These are phyloP conservation scores for Nakazawaea ambrosiae DNA, from an alignment of 805 yeast species.

Conservation along the genomic window DNA sequence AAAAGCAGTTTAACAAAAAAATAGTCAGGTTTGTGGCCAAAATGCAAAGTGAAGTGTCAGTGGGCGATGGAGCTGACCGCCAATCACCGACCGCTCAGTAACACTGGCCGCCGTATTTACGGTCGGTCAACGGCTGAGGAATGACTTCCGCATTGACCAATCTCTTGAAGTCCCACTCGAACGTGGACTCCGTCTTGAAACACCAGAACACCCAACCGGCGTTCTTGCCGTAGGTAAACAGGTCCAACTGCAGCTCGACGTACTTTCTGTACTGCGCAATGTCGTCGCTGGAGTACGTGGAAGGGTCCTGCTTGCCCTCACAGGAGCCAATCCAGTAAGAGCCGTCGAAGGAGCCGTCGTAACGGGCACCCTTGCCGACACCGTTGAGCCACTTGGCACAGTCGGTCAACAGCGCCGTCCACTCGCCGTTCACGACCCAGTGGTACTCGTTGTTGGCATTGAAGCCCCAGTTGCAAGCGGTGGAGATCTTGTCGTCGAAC, in stretches of 20 bases:
- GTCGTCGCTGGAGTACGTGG: slow-evolving; percentile 35
- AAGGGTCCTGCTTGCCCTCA: slow-evolving; percentile 26
- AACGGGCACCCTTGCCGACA: slow-evolving; percentile 60
- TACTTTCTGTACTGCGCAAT: slow-evolving; percentile 41
- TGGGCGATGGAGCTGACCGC: no score
- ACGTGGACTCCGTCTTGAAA: slow-evolving; percentile 57
- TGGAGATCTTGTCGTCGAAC: slow-evolving; percentile 54
- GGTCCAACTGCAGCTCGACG: slow-evolving; percentile 55
- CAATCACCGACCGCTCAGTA: no score
- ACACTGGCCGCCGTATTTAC: slow-evolving; percentile 70
- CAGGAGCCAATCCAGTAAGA: slow-evolving; percentile 39
- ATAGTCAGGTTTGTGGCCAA: no score
- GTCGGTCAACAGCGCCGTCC: slow-evolving; percentile 67
- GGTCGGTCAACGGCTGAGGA: slow-evolving; percentile 57
- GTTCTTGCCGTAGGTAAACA: slow-evolving; percentile 24
- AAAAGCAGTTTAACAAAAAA: no score
- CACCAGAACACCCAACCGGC: slow-evolving; percentile 70
- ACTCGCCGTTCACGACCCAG: slow-evolving; percentile 60
- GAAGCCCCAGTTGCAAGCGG: slow-evolving; percentile 44
- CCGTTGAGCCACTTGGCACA: slow-evolving; percentile 69
- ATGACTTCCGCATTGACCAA: slow-evolving; percentile 44
- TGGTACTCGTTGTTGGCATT: slow-evolving; percentile 30
- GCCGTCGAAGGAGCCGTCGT: slow-evolving; percentile 40
- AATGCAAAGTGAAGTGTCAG: no score
- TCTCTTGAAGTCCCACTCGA: slow-evolving; percentile 59